Conservation (phyloP, 768 basidiomycete species). For the Pleurotus ostreatus region DNA sequence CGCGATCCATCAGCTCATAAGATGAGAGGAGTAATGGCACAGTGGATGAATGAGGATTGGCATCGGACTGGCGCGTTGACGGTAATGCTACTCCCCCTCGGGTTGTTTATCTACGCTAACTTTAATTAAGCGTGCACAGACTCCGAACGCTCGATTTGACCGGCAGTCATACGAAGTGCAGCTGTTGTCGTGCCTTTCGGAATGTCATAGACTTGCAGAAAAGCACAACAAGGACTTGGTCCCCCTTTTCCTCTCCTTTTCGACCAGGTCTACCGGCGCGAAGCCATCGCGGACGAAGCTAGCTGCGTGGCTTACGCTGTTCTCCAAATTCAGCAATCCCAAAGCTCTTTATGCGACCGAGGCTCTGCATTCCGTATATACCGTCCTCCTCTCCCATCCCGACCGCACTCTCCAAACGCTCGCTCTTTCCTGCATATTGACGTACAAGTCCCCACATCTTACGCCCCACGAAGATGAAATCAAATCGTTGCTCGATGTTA, state of each 20-base stretch:
- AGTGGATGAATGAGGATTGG: constrained; percentile 40
- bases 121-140: constrained; percentile 22
- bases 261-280: constrained; percentile 30
- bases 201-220: constrained; percentile 70
- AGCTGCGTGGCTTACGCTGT: constrained; percentile 74
- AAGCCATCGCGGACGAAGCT: constrained; percentile 61
- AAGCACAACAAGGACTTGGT: constrained; percentile 86
- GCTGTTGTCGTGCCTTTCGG: constrained; percentile 64
- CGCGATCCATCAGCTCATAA: constrained; percentile 71
- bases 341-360: constrained; percentile 76
- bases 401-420: constrained; percentile 74
- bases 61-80: constrained; percentile 25
- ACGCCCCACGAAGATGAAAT: constrained; percentile 58
- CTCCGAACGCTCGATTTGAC: constrained; percentile 62
- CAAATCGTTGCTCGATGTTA: constrained; percentile 73
- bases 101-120: background rate
- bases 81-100: constrained; percentile 20
- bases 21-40: constrained; percentile 40
- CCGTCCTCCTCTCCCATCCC: constrained; percentile 76
- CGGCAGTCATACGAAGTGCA: constrained; percentile 74
- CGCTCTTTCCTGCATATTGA: constrained; percentile 74
- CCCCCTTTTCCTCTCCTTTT: constrained; percentile 70
- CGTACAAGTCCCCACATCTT: constrained; percentile 70
- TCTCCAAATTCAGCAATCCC: constrained; percentile 91
- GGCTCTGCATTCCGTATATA: constrained; percentile 62